Evolutionary conservation across 257 asterid genomes (phyloP).

Genomic region (Euphrasia confusa): DNA sequence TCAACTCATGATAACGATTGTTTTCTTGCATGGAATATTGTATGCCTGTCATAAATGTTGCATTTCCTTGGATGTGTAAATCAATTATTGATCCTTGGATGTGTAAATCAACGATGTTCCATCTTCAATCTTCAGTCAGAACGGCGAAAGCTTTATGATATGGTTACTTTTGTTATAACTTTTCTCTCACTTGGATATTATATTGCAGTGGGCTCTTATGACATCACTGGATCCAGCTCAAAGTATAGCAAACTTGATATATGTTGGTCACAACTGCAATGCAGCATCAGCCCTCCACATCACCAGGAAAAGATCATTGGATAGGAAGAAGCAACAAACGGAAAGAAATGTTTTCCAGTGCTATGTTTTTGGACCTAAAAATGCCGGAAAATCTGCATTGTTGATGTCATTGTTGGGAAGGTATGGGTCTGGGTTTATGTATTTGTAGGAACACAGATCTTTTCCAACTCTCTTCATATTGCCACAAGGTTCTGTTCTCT

Average conservation of each 20-base stretch:
- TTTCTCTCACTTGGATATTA: slow-evolving; percentile 31
- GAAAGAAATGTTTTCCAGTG: slow-evolving; percentile 81
- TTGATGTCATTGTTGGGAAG: slow-evolving; percentile 78
- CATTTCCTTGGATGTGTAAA: neutral
- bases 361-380: slow-evolving; percentile 88
- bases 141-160: slow-evolving; percentile 16
- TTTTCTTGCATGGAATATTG: slow-evolving; percentile 12
- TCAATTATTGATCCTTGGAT: slow-evolving; percentile 16
- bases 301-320: slow-evolving; percentile 70
- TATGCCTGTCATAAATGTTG: neutral
- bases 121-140: slow-evolving; percentile 2
- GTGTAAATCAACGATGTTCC: slow-evolving; percentile 12
- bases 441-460: slow-evolving; percentile 6
- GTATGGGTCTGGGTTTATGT: slow-evolving; percentile 36
- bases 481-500: neutral
- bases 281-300: slow-evolving; percentile 72
- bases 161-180: slow-evolving; percentile 23
- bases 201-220: slow-evolving; percentile 96
- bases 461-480: slow-evolving; percentile 9
- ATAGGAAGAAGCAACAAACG: slow-evolving; percentile 72
- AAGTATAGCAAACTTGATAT: slow-evolving; percentile 87
- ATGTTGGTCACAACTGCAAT: slow-evolving; percentile 75
- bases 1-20: slow-evolving; percentile 4
- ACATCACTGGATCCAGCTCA: slow-evolving; percentile 80
- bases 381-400: slow-evolving; percentile 80